phyloP scores from a whole-genome alignment of 2,329 filamentous ascomycete species.

The Cladorrhinum sp. region DNA sequence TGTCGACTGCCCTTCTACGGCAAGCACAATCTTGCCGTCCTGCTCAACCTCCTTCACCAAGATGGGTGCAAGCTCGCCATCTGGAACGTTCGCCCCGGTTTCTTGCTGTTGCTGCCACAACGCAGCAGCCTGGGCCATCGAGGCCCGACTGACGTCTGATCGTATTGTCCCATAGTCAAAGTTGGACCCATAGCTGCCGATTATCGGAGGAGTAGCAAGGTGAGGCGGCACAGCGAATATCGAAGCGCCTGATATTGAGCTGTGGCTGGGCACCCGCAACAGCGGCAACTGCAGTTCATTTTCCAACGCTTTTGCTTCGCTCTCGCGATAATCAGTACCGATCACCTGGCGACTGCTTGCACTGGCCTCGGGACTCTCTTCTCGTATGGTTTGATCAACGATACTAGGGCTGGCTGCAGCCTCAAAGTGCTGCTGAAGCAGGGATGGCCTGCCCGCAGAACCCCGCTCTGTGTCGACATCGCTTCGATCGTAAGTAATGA shows the following conservation, averaged over 20 bases:
- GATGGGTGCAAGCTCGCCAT: constrained; percentile 67
- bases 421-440: constrained; percentile 53
- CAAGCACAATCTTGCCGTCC: constrained; percentile 77
- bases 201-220: constrained; percentile 64
- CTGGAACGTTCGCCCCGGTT: constrained; percentile 43
- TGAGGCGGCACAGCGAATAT: constrained; percentile 59
- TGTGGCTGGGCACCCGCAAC: constrained; percentile 32
- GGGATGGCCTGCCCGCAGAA: constrained; percentile 37
- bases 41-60: constrained; percentile 88
- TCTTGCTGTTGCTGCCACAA: constrained; percentile 54
- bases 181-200: constrained; percentile 66
- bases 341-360: constrained; percentile 19
- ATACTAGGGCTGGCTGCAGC: constrained; percentile 31
- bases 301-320: constrained; percentile 48
- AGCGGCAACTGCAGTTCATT: constrained; percentile 38
- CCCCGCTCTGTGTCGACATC: constrained; percentile 38
- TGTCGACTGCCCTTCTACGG: constrained; percentile 91
- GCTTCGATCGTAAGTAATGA: constrained; percentile 41
- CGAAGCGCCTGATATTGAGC: constrained; percentile 37
- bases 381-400: constrained; percentile 26
- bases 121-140: constrained; percentile 51
- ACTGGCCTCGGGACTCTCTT: constrained; percentile 30
- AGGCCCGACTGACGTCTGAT: constrained; percentile 40
- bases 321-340: constrained; percentile 37
- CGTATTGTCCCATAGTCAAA: constrained; percentile 54